Conservation (phyloP, 2,329 filamentous ascomycete genomes). For the Coleophoma cylindrospora region DNA sequence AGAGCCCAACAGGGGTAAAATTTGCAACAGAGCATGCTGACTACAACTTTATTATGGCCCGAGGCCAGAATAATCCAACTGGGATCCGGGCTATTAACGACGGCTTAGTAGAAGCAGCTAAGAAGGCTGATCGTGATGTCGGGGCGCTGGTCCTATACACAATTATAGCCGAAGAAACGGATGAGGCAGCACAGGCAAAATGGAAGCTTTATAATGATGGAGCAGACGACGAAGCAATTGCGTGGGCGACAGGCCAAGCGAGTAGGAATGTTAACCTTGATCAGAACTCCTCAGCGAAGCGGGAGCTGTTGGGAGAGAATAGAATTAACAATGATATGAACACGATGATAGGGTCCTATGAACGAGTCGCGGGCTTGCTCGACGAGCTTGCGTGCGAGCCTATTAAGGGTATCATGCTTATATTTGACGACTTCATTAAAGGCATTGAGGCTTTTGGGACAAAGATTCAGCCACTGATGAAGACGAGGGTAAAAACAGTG, state of each 20-base stretch:
- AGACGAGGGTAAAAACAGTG: conserved; percentile 2
- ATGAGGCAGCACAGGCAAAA: conserved; percentile 20
- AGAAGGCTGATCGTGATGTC: conserved; percentile 19
- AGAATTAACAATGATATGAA: conserved; percentile 11
- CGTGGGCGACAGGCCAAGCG: conserved; percentile 20
- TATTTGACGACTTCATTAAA: conserved; percentile 21
- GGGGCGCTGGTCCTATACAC: conserved; percentile 23
- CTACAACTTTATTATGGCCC: conserved; percentile 21
- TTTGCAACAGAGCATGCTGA: conserved; percentile 22
- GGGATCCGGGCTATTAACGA: conserved; percentile 8
- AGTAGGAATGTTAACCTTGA: conserved; percentile 20
- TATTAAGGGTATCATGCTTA: conserved; percentile 24
- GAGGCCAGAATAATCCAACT: conserved; percentile 14
- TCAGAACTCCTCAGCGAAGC: conserved; percentile 13
- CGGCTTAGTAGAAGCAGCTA: conserved; percentile 19
- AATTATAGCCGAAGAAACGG: conserved; percentile 22
- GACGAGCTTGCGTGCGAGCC: conserved; percentile 20
- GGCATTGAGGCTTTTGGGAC: conserved; percentile 21
- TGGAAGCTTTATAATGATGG: conserved; percentile 23
- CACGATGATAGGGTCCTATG: conserved; percentile 19
- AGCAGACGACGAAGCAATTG: conserved; percentile 17
- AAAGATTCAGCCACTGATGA: conserved; percentile 25
- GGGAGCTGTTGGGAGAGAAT: no score
- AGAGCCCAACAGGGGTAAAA: conserved; percentile 18
- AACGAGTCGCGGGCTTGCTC: conserved; percentile 19